phyloP scores from a whole-genome alignment of 208 protist species.

The Crithidia mellificae region DNA sequence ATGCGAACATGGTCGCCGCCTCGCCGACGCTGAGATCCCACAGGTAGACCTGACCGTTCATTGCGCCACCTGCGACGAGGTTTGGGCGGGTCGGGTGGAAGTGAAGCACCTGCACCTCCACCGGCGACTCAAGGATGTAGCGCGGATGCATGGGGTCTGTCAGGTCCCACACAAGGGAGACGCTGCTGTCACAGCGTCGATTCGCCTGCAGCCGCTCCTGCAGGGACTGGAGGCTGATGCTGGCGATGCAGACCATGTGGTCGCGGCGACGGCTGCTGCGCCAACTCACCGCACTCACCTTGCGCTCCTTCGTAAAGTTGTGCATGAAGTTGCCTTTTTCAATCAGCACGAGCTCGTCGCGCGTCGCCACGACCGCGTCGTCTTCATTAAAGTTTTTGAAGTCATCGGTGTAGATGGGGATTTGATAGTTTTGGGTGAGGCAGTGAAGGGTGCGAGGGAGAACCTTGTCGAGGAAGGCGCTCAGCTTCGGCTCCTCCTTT shows the following conservation, averaged over 20 bases:
- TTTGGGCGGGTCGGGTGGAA: slow-evolving; percentile 86
- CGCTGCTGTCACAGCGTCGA: slow-evolving; percentile 66
- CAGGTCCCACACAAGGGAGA: slow-evolving; percentile 90
- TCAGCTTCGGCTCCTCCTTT: slow-evolving; percentile 63
- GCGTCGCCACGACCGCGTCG: slow-evolving; percentile 79
- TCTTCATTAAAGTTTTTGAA: slow-evolving; percentile 85
- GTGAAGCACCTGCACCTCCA: slow-evolving; percentile 86
- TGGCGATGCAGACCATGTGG: slow-evolving; percentile 81
- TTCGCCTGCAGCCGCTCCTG: slow-evolving; percentile 78
- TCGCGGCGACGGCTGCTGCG: slow-evolving; percentile 64
- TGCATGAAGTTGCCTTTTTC: slow-evolving; percentile 90
- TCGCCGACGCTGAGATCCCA: slow-evolving; percentile 84
- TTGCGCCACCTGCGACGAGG: slow-evolving; percentile 80
- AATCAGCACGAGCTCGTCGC: slow-evolving; percentile 77
- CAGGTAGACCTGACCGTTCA: slow-evolving; percentile 91
- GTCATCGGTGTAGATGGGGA: slow-evolving; percentile 90
- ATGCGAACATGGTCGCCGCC: slow-evolving; percentile 18
- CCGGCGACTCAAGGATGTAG: slow-evolving; percentile 84
- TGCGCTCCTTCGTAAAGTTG: slow-evolving; percentile 74
- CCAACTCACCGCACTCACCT: slow-evolving; percentile 81
- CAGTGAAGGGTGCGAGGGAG: slow-evolving; percentile 83
- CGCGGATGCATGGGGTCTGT: slow-evolving; percentile 90
- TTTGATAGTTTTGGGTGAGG: slow-evolving; percentile 80
- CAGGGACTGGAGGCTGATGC: slow-evolving; percentile 58
- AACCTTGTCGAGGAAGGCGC: slow-evolving; percentile 70